Evolutionary conservation across 2,329 filamentous ascomycete genomes (phyloP).

Genomic region (Trichoderma afroharzianum): DNA sequence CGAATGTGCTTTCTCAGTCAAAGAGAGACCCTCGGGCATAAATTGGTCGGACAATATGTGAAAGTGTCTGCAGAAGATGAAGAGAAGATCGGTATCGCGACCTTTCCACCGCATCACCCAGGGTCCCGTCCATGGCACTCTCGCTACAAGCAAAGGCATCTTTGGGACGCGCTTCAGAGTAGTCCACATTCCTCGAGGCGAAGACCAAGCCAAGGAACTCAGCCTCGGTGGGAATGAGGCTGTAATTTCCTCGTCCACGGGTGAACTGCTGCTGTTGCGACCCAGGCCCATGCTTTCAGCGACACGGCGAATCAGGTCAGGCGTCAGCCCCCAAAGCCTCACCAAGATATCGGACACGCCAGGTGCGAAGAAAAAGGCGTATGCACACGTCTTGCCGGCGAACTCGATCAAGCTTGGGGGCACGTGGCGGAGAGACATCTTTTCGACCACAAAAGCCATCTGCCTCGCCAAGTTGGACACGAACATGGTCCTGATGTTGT

Average conservation of each 20-base stretch:
- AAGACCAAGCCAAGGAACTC: constrained; percentile 54
- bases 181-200: constrained; percentile 46
- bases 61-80: constrained; percentile 86
- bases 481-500: constrained; percentile 87
- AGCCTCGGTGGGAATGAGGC: constrained; percentile 67
- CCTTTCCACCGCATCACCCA: constrained; percentile 87
- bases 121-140: constrained; percentile 78
- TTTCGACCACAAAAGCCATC: constrained; percentile 82
- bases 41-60: constrained; percentile 75
- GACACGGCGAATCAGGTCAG: constrained; percentile 66
- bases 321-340: constrained; percentile 71
- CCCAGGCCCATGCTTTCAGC: constrained; percentile 66
- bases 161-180: constrained; percentile 62
- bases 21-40: constrained; percentile 52
- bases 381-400: constrained; percentile 85
- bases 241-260: constrained; percentile 59
- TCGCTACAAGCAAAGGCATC: constrained; percentile 63
- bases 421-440: constrained; percentile 73
- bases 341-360: constrained; percentile 80
- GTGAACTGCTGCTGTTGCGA: constrained; percentile 45
- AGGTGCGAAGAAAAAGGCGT: constrained; percentile 89
- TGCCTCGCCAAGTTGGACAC: constrained; percentile 77
- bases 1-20: constrained; percentile 57
- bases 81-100: constrained; percentile 83
- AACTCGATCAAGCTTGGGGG: constrained; percentile 71